These are phyloP conservation scores for Phytophthora pseudosyringae DNA, from an alignment of 352 stramenopile genomes.

Conservation along the genomic window DNA sequence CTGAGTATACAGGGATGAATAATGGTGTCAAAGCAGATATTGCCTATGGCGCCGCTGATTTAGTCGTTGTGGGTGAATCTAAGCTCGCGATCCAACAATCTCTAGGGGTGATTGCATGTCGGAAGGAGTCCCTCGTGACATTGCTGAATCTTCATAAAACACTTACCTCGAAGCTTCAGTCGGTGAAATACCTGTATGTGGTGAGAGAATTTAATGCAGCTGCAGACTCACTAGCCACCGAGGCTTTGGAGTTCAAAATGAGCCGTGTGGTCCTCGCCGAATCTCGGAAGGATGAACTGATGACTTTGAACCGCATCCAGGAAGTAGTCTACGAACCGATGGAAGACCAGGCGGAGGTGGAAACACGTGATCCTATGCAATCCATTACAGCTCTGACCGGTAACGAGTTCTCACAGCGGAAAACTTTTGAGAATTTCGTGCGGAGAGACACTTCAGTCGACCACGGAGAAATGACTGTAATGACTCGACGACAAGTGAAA, in stretches of 20 bases:
- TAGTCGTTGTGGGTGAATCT: neutral
- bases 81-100: too few relatives aligned
- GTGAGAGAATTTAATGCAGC: neutral
- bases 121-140: too few relatives aligned
- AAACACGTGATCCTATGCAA: neutral
- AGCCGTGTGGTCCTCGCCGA: too few relatives aligned
- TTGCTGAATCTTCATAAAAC: too few relatives aligned
- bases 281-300: too few relatives aligned
- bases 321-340: too few relatives aligned
- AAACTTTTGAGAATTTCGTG: slow-evolving; percentile 5
- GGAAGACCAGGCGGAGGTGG: neutral
- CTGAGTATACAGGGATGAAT: slow-evolving; percentile 2
- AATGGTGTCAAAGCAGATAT: neutral
- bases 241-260: neutral
- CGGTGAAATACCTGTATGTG: neutral
- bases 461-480: neutral
- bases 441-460: neutral
- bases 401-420: neutral
- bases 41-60: neutral
- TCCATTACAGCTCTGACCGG: neutral
- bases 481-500: slow-evolving; percentile 1
- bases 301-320: neutral
- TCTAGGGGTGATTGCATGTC: too few relatives aligned
- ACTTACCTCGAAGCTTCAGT: too few relatives aligned
- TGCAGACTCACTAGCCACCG: neutral